Evolutionary conservation across 1,284 basidiomycete species (phyloP).

Genomic region (Fistulina hepatica): DNA sequence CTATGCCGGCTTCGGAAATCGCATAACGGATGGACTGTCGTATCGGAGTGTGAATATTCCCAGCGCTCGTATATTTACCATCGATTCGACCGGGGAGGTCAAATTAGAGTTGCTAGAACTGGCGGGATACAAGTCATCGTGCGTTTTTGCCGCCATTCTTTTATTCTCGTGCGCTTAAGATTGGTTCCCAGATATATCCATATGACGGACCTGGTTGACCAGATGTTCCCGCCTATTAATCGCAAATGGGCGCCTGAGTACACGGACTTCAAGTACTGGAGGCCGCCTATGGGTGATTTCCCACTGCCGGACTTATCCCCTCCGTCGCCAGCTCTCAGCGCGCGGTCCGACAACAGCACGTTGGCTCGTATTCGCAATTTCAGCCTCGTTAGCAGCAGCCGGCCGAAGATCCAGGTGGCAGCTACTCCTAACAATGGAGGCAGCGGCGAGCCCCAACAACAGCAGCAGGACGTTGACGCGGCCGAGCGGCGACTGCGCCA

Average conservation of each 20-base stretch:
- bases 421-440: conserved; percentile 10
- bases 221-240: conserved; percentile 97
- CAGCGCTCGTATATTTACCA: conserved; percentile 94
- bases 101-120: conserved; percentile 95
- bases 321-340: conserved; percentile 86
- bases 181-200: conserved; percentile 62
- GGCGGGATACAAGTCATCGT: conserved; percentile 95
- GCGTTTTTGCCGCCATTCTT: conserved; percentile 25
- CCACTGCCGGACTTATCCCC: conserved; percentile 84
- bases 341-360: conserved; percentile 77
- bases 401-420: conserved; percentile 18
- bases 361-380: conserved; percentile 77
- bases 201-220: conserved; percentile 98
- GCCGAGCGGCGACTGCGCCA: no score
- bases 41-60: conserved; percentile 95
- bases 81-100: conserved; percentile 91
- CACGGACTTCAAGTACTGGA: conserved; percentile 98
- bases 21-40: conserved; percentile 95
- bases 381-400: conserved; percentile 49
- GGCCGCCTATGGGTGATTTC: conserved; percentile 66
- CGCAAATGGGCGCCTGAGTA: conserved; percentile 82
- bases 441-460: conserved; percentile 11
- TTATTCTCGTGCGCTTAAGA: not conserved
- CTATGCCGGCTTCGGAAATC: conserved; percentile 97
- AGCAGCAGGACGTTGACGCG: conserved; percentile 28